These are phyloP conservation scores for Ichthyophthirius multifiliis DNA, from an alignment of 169 alveolate genomes.

Conservation along the genomic window DNA sequence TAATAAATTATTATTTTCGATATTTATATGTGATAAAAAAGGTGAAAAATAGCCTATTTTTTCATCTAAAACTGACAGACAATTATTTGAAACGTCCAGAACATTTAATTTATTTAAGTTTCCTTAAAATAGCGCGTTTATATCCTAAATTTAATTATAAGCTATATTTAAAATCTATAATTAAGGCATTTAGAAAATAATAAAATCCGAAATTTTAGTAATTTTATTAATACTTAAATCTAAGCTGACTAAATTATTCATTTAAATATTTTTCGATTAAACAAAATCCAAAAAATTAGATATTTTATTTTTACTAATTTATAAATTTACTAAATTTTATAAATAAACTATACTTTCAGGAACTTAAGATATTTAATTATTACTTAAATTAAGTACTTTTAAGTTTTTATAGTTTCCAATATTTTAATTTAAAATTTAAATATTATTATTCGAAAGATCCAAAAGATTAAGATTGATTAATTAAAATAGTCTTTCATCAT, in stretches of 20 bases:
- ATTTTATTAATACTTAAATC: slow-evolving; percentile 44
- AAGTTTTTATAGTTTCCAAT: slow-evolving; percentile 31
- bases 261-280: background rate
- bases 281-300: background rate
- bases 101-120: slow-evolving; percentile 37
- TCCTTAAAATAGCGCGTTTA: slow-evolving; percentile 33
- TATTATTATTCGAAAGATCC: slow-evolving; percentile 47
- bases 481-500: slow-evolving; percentile 40
- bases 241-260: background rate
- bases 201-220: slow-evolving; percentile 29
- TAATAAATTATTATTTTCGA: slow-evolving; percentile 49
- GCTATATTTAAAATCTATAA: slow-evolving; percentile 36
- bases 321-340: slow-evolving; percentile 1
- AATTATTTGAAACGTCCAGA: slow-evolving; percentile 54
- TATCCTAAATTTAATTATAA: slow-evolving; percentile 39
- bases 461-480: slow-evolving; percentile 7
- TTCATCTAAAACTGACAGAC: slow-evolving; percentile 35
- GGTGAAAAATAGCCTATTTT: slow-evolving; percentile 39
- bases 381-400: slow-evolving; percentile 19
- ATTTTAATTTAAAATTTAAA: slow-evolving; percentile 33
- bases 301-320: slow-evolving; percentile 14
- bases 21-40: slow-evolving; percentile 32
- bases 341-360: slow-evolving; percentile 1
- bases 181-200: slow-evolving; percentile 12
- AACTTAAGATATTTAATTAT: slow-evolving; percentile 1